Percentiles rank a stretch among this genome's conserved stretches.
phyloP scores from a whole-genome alignment of 2,329 filamentous ascomycete species.

The Aureobasidium sp. region DNA sequence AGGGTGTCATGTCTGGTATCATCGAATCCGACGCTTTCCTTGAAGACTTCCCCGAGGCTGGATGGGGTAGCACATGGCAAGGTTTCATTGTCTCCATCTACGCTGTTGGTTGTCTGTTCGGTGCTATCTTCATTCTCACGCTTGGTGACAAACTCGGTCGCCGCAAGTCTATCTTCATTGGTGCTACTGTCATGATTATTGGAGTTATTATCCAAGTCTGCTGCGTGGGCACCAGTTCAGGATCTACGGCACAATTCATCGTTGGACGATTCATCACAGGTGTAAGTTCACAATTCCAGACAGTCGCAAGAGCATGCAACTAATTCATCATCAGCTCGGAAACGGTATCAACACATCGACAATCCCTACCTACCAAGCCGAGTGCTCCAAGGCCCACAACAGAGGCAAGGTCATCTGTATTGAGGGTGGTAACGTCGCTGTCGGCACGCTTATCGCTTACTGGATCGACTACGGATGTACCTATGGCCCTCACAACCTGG shows the following conservation, averaged over 20 bases:
- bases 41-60: slow-evolving; percentile 30
- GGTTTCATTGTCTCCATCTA: slow-evolving; percentile 45
- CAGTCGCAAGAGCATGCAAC: background rate
- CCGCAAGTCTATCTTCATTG: slow-evolving; percentile 34
- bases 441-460: slow-evolving; percentile 44
- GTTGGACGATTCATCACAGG: slow-evolving; percentile 45
- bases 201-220: slow-evolving; percentile 34
- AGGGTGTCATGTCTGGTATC: slow-evolving; percentile 34
- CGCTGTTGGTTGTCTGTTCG: slow-evolving; percentile 41
- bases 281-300: slow-evolving; percentile 19
- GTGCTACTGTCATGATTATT: slow-evolving; percentile 34
- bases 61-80: slow-evolving; percentile 37
- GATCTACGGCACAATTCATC: slow-evolving; percentile 42
- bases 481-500: slow-evolving; percentile 26
- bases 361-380: slow-evolving; percentile 46
- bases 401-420: slow-evolving; percentile 54
- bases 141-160: slow-evolving; percentile 36
- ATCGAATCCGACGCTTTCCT: slow-evolving; percentile 30
- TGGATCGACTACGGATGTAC: slow-evolving; percentile 39
- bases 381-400: slow-evolving; percentile 47
- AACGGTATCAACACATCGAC: slow-evolving; percentile 49
- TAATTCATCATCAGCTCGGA: slow-evolving; percentile 22
- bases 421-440: slow-evolving; percentile 44
- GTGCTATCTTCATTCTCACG: slow-evolving; percentile 31
- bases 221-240: slow-evolving; percentile 24